Base-by-base conservation (phyloP, 805 yeast genomes). In the Candida dendrica region DNA sequence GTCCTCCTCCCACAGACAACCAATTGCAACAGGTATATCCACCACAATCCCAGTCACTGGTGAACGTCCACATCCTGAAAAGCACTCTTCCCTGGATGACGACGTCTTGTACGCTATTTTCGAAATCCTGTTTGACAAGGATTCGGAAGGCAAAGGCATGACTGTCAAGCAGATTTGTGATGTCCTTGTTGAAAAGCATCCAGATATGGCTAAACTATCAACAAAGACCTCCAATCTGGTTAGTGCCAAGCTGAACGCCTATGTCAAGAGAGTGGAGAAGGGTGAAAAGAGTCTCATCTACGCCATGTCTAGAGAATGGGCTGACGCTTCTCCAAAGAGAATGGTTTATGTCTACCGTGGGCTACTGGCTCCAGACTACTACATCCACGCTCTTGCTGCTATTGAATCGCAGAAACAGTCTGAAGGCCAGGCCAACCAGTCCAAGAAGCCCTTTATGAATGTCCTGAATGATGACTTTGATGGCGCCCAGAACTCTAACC, bases 151-250 rank as follows among this genome's bases (percentile, higher is more conserved):
- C 39, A 70, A 72, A 45, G 95, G 95, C 49, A 83, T 85, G 89
- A 85, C 95, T n/a, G 95, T 85, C 27, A 85, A 85, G 56, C 95
- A 85, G 58, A 75, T 85, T 45, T 85, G 95, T 63, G 95, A 85
- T 59, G 74, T 81, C 43, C 66, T 85, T 38, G 66, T 79, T 39
- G 86, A 79, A 42, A 73, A 76, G 51, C 91, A 85, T 58, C 95
- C 95, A 1, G 89, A 84, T 39, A 85, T 84, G 89, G 84, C 89
- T 4, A 83, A 78, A 45, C 61, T 85, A 45, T 81, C 89, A 3
- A 81, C 91, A 16, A 85, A 85, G 55, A 81, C 91, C 14, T 83
- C 91, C 20, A 85, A 85, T 57, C 62, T 85, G 50, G 90, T 85
- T 2, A 76, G 85, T 50, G 95, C 95, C 16, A 85, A 85, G 58